Conservation (phyloP, 371 early-diverging fungal species). For the Apophysomyces sp. region DNA sequence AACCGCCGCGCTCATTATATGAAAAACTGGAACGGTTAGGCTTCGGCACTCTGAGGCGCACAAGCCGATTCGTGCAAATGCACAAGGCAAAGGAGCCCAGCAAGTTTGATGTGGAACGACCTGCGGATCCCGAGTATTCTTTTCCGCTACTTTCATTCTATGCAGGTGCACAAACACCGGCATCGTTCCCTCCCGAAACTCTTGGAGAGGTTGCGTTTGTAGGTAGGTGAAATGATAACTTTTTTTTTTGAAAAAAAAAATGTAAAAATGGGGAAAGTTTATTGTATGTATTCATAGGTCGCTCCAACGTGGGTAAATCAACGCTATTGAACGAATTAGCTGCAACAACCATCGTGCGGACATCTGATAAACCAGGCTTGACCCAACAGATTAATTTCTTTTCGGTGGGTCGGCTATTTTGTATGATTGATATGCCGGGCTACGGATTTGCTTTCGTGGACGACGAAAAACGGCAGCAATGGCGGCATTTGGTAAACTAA, state of each 20-base stretch:
- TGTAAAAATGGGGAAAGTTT: not conserved
- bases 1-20: slow-evolving; percentile 39
- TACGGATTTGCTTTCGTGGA: slow-evolving; percentile 86
- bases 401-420: slow-evolving; percentile 60
- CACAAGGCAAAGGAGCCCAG: slow-evolving; percentile 18
- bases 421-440: slow-evolving; percentile 86
- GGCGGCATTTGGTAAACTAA: slow-evolving; percentile 63
- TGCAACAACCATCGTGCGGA: slow-evolving; percentile 59
- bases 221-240: too few species aligned
- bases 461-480: slow-evolving; percentile 55
- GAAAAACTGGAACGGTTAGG: slow-evolving; percentile 45
- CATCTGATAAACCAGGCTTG: slow-evolving; percentile 75
- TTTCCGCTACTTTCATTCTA: slow-evolving; percentile 64
- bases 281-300: slow-evolving; percentile 31
- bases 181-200: slow-evolving; percentile 60
- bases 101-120: slow-evolving; percentile 9
- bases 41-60: slow-evolving; percentile 39
- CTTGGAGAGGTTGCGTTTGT: slow-evolving; percentile 72
- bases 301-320: slow-evolving; percentile 83
- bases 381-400: slow-evolving; percentile 85
- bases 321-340: slow-evolving; percentile 70
- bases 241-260: not conserved
- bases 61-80: slow-evolving; percentile 32
- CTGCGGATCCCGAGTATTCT: slow-evolving; percentile 37
- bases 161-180: slow-evolving; percentile 65